Conservation (phyloP, 139 green algal species). For the Axilococcus clingmanii region DNA sequence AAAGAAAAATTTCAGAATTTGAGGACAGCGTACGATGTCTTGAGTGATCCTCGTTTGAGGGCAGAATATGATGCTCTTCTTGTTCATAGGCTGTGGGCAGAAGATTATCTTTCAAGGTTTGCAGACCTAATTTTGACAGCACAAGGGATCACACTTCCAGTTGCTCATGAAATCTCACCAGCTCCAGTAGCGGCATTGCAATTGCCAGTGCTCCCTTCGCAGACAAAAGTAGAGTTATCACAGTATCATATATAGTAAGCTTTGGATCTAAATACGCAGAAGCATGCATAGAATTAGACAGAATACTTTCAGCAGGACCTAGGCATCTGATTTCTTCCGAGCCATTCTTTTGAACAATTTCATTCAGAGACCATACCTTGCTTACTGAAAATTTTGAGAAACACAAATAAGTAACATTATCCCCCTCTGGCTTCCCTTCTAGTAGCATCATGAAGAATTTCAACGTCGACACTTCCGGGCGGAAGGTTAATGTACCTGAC, state of each 20-base stretch:
- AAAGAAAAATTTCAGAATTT: constrained; percentile 9
- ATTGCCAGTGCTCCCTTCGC: not conserved
- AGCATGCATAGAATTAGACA: not conserved
- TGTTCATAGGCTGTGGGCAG: constrained; percentile 9
- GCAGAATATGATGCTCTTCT: constrained; percentile 12
- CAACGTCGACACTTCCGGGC: constrained; percentile 79
- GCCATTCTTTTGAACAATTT: not conserved
- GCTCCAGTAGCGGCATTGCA: not conserved
- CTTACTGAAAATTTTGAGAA: not conserved
- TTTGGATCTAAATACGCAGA: not conserved
- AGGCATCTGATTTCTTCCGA: no score
- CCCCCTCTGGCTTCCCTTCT: constrained; percentile 68
- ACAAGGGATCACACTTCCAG: constrained; percentile 14
- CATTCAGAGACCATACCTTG: not conserved
- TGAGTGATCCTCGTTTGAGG: constrained; percentile 2
- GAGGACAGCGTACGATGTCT: constrained; percentile 13
- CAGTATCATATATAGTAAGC: not conserved
- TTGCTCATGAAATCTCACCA: not conserved
- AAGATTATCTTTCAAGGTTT: constrained; percentile 21
- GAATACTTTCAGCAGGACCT: no score
- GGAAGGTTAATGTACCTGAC: constrained; percentile 95
- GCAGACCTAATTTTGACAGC: constrained; percentile 19
- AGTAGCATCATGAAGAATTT: constrained; percentile 96
- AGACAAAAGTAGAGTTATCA: not conserved
- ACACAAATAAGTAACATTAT: not conserved